Percentiles rank a stretch among this genome's conserved stretches.
These are phyloP conservation scores for Podospora fimiseda DNA, from an alignment of 495 filamentous ascomycete genomes.

Conservation along the genomic window DNA sequence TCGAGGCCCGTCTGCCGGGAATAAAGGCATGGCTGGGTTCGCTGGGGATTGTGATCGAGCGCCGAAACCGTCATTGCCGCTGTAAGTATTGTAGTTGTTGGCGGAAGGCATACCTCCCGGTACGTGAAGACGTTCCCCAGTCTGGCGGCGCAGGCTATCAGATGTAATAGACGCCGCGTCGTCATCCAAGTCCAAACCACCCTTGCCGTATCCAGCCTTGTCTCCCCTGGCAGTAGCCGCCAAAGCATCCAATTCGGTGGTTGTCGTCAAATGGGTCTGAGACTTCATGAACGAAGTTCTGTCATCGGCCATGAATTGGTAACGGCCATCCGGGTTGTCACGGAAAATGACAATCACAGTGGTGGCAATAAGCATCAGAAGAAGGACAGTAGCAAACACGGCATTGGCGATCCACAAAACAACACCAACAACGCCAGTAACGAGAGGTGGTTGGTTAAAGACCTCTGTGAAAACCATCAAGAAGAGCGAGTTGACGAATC, in stretches of 20 bases:
- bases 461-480: conserved; percentile 76
- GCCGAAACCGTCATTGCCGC: conserved; percentile 1
- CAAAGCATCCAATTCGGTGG: conserved; percentile 88
- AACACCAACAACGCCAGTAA: conserved; percentile 92
- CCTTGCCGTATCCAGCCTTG: conserved; percentile 59
- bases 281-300: conserved; percentile 98
- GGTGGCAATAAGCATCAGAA: conserved; percentile 82
- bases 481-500: conserved; percentile 87
- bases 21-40: conserved; percentile 57
- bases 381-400: conserved; percentile 72
- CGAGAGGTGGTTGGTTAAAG: conserved; percentile 81
- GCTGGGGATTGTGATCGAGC: conserved; percentile 51
- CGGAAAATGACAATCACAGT: conserved; percentile 79
- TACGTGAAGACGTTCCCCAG: conserved; percentile 28
- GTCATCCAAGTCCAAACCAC: conserved; percentile 64
- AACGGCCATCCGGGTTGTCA: conserved; percentile 93
- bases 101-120: conserved; percentile 13
- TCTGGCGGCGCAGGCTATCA: conserved; percentile 28
- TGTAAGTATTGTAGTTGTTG: not conserved
- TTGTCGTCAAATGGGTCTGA: conserved; percentile 71
- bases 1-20: conserved; percentile 36
- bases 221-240: conserved; percentile 91
- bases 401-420: conserved; percentile 91
- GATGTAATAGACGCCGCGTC: conserved; percentile 64
- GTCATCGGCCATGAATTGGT: conserved; percentile 96